These are phyloP conservation scores for Yamadazyma phyllophila DNA, from an alignment of 805 yeast genomes.

Conservation along the genomic window DNA sequence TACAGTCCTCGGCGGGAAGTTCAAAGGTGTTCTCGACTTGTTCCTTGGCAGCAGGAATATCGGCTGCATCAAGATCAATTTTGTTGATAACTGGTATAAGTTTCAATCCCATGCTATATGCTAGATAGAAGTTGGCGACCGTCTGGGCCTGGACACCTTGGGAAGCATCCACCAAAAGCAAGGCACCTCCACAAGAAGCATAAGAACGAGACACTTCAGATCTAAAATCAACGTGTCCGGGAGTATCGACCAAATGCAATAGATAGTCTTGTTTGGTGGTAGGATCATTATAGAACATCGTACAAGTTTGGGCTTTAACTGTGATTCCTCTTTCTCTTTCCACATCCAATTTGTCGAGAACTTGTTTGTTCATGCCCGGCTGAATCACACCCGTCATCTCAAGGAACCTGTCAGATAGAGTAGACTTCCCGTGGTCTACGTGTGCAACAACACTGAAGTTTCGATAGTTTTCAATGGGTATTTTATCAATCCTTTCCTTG, in stretches of 20 bases:
- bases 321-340: slow-evolving; percentile 97
- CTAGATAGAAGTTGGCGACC: slow-evolving; percentile 93
- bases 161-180: slow-evolving; percentile 86
- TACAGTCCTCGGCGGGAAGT: slow-evolving; percentile 66
- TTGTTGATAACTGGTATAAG: slow-evolving; percentile 89
- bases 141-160: slow-evolving; percentile 99
- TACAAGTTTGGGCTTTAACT: slow-evolving; percentile 93
- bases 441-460: slow-evolving; percentile 96
- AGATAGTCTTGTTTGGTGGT: slow-evolving; percentile 70
- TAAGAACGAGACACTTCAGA: slow-evolving; percentile 92
- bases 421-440: slow-evolving; percentile 88
- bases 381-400: slow-evolving; percentile 88
- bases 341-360: slow-evolving; percentile 87
- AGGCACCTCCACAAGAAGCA: slow-evolving; percentile 95
- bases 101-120: slow-evolving; percentile 78
- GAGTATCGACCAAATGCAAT: slow-evolving; percentile 91
- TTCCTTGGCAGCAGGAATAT: slow-evolving; percentile 72
- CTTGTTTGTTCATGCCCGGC: slow-evolving; percentile 74
- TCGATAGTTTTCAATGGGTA: slow-evolving; percentile 80
- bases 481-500: slow-evolving; percentile 63
- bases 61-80: slow-evolving; percentile 85
- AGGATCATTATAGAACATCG: slow-evolving; percentile 73
- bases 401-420: slow-evolving; percentile 81
- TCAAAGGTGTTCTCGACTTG: slow-evolving; percentile 88
- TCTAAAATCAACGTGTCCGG: slow-evolving; percentile 96